These are phyloP conservation scores for cucumber (Cucumis sativus) DNA, from an alignment of 306 rosid genomes.

Conservation along the genomic window Cucumber_9930_V3 NC_026659.2:21690501-21691000, in stretches of 20 bases:
- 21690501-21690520: neutral
- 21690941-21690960: neutral
- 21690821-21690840: conserved; percentile 2
- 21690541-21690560: neutral
- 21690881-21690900: neutral
- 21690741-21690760: neutral
- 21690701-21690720: neutral
- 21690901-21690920: neutral
- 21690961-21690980: neutral
- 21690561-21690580: neutral
- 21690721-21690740: neutral
- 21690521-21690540: neutral
- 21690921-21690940: neutral
- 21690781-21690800: neutral
- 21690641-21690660: neutral
- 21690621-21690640: neutral
- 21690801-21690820: neutral
- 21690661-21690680: neutral
- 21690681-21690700: neutral
- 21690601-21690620: neutral
- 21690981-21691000: no score
- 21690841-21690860: neutral
- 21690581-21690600: neutral
- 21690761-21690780: neutral
- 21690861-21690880: neutral